Base-by-base conservation (phyloP, 768 basidiomycete species). In the Hericium coralloides region DNA sequence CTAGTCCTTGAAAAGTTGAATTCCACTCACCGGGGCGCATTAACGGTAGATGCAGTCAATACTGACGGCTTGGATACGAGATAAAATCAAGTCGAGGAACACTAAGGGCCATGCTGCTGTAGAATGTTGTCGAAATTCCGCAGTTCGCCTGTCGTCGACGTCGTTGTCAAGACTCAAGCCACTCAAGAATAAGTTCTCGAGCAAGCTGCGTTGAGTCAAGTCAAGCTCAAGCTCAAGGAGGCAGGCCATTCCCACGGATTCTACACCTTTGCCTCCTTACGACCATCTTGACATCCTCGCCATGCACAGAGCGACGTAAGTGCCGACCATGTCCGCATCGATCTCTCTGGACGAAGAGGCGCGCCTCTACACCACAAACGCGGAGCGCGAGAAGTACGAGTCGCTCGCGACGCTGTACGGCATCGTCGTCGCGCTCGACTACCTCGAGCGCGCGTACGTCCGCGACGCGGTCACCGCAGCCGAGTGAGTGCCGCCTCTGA, bases 391-490 rank as follows among this genome's bases (percentile, higher is more conserved):
- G 68, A 85, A 84, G 65, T 87, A 86, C 64, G 93, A 88, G 66
- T 85, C 89, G 12, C 76, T 94, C 17, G 88, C 92, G 0, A 98
- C 92, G 4, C 76, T 99, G 6, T 99, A 89, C 64, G 89, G 92
- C 8, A 90, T 99, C 64, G 12, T 45, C 12, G 43, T 95, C 49
- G 82, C 89, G 2, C 75, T 99, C 12, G 94, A 98, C 65, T 98
- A 95, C 67, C 85, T 98, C 22, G 95, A 99, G 69, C 80, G 93
- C 43, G 95, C 94, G 0, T 98, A 95, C 70, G 87, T 98, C 41
- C 82, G 95, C 15, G 97, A 98, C 73, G 85, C 89, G 0, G 88
- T 98, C 57, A 86, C 86, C 18, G 87, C 90, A 2, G 84, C 85
- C 50, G 92, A 98, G 95, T 97, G 75, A 71, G 92, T 81, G 53